Percentiles rank a stretch among this genome's conserved stretches.
These are phyloP conservation scores for Lanmaoa rubissima DNA, from an alignment of 768 basidiomycete genomes.

Conservation along the genomic window DNA sequence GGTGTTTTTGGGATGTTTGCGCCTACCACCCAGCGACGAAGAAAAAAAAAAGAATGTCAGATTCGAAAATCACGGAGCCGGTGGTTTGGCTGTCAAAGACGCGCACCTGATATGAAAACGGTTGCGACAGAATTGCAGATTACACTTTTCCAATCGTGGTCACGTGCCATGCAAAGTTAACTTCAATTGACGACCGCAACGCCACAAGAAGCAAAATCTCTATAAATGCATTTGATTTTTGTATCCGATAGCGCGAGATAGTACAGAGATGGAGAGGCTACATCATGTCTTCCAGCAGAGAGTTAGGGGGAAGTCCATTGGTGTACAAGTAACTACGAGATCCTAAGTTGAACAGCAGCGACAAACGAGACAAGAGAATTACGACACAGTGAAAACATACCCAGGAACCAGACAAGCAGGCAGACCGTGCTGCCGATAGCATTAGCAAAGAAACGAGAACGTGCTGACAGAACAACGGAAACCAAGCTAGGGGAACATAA, in stretches of 20 bases:
- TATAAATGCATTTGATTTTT: slow-evolving; percentile 19
- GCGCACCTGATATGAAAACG: background rate
- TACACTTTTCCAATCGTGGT: background rate
- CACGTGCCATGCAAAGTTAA: slow-evolving; percentile 12
- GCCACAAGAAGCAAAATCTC: slow-evolving; percentile 13
- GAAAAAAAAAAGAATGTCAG: background rate
- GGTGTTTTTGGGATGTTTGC: background rate
- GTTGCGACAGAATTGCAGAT: slow-evolving; percentile 8
- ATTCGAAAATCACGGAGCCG: background rate
- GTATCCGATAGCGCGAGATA: slow-evolving; percentile 15
- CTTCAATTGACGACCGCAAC: slow-evolving; percentile 1
- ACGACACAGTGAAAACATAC: slow-evolving; percentile 23
- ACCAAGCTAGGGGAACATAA: slow-evolving; percentile 70
- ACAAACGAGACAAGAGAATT: slow-evolving; percentile 12
- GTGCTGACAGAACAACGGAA: slow-evolving; percentile 8
- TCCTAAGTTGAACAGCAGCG: slow-evolving; percentile 30
- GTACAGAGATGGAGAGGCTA: slow-evolving; percentile 32
- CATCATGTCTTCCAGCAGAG: slow-evolving; percentile 27
- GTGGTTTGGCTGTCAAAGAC: background rate
- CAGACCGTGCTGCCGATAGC: slow-evolving; percentile 32
- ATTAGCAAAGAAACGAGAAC: slow-evolving; percentile 17
- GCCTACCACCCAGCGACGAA: background rate
- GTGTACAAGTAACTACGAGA: slow-evolving; percentile 33
- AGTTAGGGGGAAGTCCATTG: slow-evolving; percentile 28
- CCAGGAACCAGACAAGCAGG: slow-evolving; percentile 5